Evolutionary conservation across 1,284 basidiomycete species (phyloP), one percentile per base, ranked within the genome.

Genomic region (Ganoderma boninense): DNA sequence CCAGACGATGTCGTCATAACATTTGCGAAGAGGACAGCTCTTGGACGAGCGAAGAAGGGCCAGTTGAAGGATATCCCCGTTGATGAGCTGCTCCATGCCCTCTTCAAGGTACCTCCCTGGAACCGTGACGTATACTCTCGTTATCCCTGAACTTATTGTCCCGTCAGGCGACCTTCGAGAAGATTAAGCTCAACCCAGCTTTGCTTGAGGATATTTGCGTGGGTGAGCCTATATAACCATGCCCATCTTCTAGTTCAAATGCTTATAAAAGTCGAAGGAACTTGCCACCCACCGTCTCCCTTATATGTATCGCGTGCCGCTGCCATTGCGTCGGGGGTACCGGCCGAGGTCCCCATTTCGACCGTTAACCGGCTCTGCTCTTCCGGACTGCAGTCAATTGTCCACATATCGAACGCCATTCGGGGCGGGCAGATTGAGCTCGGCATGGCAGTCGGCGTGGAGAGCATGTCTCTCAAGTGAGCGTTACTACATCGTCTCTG

Each of bases 1-100:
- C 88, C 90, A 0, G 87, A 94, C 73, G 94, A 96, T 80, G 92
- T 96, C 11, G 95, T 97, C 75, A 90, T 97, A 69, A 96, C 95
- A 1, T 94, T 95, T 76, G 92, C 93, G 26, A 91, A 93, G 75
- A 89, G 95, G 42, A 95, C 93, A 10, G 90, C 94, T 16, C 87
- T 95, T 76, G 93, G 94, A 57, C 89, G 85, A 73, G 89, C 91
- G 40, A 91, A 88, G 84, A 96, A 95, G 79, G 95, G 95, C 16
- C 92, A 93, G 74, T 83, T 94, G 74, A 95, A 93, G 80, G 92
- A 95, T 75, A 83, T 85, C 0, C 87, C 91, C 10, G 90, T 93
- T 5, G 93, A 94, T 73, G 91, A 94, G 76, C 85, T 95, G 71
- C 82, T 95, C 71, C 84, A 87, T 70, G 88, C 89, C 20, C 79